These are phyloP conservation scores for Coffea humblotiana DNA, from an alignment of 305 asterid genomes.

Conservation along the genomic window DNA sequence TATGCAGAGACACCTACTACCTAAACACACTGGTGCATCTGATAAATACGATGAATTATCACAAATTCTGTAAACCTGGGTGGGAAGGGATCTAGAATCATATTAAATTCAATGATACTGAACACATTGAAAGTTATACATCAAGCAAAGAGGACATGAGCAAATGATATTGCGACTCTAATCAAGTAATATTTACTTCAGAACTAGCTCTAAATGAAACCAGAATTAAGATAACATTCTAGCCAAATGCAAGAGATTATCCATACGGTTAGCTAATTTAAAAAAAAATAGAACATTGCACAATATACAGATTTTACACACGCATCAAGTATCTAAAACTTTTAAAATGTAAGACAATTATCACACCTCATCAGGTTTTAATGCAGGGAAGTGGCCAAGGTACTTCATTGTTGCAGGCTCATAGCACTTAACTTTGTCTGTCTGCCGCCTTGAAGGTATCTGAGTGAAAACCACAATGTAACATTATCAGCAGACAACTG, in stretches of 20 bases:
- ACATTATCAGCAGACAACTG: constrained; percentile 15
- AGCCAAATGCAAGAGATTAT: background rate
- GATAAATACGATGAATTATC: background rate
- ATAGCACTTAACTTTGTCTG: constrained; percentile 96
- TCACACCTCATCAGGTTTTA: constrained; percentile 87
- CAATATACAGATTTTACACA: background rate
- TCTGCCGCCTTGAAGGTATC: constrained; percentile 96
- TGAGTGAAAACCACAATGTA: constrained; percentile 35
- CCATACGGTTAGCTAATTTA: too few species aligned
- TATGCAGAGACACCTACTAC: background rate
- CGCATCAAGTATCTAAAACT: background rate
- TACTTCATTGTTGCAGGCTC: constrained; percentile 99
- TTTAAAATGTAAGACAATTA: constrained; percentile 9
- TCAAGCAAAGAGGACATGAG: background rate
- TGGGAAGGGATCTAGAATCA: background rate
- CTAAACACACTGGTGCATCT: background rate
- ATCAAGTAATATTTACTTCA: background rate
- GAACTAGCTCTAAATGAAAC: background rate
- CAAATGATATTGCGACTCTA: background rate
- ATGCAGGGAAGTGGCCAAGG: constrained; percentile 79
- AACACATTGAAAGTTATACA: too few species aligned
- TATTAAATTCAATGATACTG: background rate
- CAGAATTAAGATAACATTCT: background rate
- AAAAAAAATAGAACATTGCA: background rate
- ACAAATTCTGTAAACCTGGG: background rate